Conservation (phyloP, 768 basidiomycete species). For the Russula foetens region DNA sequence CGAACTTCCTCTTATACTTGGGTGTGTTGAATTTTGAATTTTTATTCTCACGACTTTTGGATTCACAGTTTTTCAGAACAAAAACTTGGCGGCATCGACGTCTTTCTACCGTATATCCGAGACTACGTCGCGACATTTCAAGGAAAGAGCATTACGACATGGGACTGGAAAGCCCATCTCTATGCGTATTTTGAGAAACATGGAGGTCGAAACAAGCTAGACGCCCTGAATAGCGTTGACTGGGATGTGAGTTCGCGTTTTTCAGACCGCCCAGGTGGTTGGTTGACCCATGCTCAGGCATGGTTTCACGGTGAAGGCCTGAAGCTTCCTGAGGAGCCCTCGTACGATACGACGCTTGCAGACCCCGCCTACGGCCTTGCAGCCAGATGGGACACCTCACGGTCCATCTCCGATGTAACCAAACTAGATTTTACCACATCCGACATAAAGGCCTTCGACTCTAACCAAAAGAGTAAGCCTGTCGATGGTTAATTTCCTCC, state of each 20-base stretch:
- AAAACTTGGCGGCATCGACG: conserved; percentile 71
- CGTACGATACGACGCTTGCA: conserved; percentile 69
- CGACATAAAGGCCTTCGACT: conserved; percentile 58
- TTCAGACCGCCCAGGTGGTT: neutral
- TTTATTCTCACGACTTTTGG: neutral
- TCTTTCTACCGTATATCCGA: conserved; percentile 76
- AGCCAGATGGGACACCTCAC: conserved; percentile 61
- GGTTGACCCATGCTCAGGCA: conserved; percentile 32
- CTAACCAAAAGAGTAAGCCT: conserved; percentile 68
- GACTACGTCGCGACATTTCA: conserved; percentile 79
- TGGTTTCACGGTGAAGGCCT: conserved; percentile 81
- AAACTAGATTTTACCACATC: conserved; percentile 45
- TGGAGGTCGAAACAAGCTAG: conserved; percentile 52
- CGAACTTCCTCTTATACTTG: conserved; percentile 79
- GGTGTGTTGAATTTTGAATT: conserved; percentile 43
- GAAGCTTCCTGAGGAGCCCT: conserved; percentile 62
- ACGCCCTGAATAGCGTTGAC: conserved; percentile 58
- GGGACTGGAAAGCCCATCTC: conserved; percentile 76
- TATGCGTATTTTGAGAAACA: conserved; percentile 58
- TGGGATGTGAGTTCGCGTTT: conserved; percentile 56
- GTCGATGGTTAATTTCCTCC: neutral
- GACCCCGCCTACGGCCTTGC: conserved; percentile 65
- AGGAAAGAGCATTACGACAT: conserved; percentile 76
- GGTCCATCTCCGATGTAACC: conserved; percentile 36
- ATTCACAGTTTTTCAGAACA: conserved; percentile 36